phyloP scores from a whole-genome alignment of 192 early-diverging fungal genomes.

The Funneliformis mosseae region DNA sequence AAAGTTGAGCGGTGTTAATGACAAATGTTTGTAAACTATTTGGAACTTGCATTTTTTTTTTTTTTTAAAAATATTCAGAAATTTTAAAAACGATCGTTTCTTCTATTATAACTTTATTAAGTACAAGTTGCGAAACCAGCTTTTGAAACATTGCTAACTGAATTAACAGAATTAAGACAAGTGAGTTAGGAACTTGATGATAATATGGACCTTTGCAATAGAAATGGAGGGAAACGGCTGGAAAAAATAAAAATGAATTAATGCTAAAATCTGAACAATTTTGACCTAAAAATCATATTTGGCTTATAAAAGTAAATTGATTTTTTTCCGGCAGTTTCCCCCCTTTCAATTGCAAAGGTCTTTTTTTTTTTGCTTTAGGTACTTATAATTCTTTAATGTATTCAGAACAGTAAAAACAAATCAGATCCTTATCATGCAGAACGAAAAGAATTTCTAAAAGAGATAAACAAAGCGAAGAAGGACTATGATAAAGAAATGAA shows the following conservation, averaged over 20 bases:
- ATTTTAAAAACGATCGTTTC: background rate
- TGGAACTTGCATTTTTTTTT: background rate
- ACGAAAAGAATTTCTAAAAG: constrained; percentile 7
- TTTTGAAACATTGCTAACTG: background rate
- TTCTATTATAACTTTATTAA: background rate
- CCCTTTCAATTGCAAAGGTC: too few species aligned
- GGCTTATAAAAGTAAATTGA: too few species aligned
- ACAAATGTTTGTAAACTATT: background rate
- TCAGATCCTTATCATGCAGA: constrained; percentile 6
- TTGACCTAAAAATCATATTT: too few species aligned
- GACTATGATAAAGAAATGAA: constrained; percentile 13
- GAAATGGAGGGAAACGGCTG: too few species aligned
- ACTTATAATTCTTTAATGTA: background rate
- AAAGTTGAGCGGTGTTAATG: background rate
- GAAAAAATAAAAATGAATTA: too few species aligned
- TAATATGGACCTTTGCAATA: background rate
- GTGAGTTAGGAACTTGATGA: background rate
- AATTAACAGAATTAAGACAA: constrained; percentile 10
- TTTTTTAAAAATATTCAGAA: background rate
- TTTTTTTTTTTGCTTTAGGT: background rate
- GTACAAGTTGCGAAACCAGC: constrained; percentile 6
- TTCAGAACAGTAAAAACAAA: background rate
- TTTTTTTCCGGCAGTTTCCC: too few species aligned
- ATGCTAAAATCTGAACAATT: too few species aligned
- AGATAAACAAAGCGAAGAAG: background rate